phyloP scores from a whole-genome alignment of 305 asterid genomes.

The Fraxinus platypoda region DNA sequence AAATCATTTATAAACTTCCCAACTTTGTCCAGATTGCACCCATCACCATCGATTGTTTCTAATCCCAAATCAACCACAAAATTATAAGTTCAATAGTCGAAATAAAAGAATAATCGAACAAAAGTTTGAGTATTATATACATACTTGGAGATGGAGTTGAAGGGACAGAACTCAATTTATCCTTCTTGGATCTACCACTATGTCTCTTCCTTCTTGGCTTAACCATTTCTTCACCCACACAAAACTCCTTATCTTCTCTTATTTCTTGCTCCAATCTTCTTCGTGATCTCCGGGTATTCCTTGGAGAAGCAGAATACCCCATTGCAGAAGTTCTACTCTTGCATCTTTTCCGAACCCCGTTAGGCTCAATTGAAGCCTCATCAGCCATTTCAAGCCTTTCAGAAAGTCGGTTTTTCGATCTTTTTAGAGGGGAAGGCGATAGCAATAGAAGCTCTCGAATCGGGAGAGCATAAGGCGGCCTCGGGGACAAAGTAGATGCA shows the following conservation, averaged over 20 bases:
- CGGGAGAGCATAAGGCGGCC: conserved; percentile 56
- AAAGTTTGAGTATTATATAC: conserved; percentile 31
- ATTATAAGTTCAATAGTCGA: neutral
- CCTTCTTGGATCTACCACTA: conserved; percentile 49
- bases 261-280: conserved; percentile 62
- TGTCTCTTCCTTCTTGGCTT: conserved; percentile 71
- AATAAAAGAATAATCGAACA: neutral
- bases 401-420: conserved; percentile 46
- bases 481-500: conserved; percentile 48
- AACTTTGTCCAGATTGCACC: conserved; percentile 47
- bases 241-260: conserved; percentile 60
- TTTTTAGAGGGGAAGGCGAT: conserved; percentile 66
- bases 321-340: conserved; percentile 42
- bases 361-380: conserved; percentile 44
- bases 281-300: conserved; percentile 56
- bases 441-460: conserved; percentile 57
- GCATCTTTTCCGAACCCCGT: conserved; percentile 42
- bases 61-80: neutral
- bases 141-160: conserved; percentile 45
- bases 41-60: conserved; percentile 44
- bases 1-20: conserved; percentile 55
- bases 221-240: conserved; percentile 56
- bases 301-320: conserved; percentile 52
- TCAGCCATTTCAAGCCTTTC: conserved; percentile 52
- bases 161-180: conserved; percentile 38